Percentiles rank a stretch among this genome's conserved stretches.
phyloP scores from a whole-genome alignment of 306 rosid genomes.

The Quercus ilex region DNA sequence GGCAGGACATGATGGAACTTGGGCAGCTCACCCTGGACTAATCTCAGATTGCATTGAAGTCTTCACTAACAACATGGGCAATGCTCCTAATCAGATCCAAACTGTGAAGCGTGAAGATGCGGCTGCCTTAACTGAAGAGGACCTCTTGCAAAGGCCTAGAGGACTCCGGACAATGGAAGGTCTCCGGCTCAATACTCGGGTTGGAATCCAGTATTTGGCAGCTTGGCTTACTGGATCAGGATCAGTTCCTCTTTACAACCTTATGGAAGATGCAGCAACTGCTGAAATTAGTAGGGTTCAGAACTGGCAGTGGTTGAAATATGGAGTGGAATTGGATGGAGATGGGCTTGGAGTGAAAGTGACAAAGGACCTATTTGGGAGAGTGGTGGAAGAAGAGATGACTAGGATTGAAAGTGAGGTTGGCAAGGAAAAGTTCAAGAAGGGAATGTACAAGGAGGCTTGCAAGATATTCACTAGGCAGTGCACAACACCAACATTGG shows the following conservation, averaged over 20 bases:
- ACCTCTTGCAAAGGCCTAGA: slow-evolving; percentile 65
- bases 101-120: slow-evolving; percentile 55
- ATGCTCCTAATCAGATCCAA: slow-evolving; percentile 54
- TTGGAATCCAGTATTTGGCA: slow-evolving; percentile 83
- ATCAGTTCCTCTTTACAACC: slow-evolving; percentile 88
- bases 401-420: slow-evolving; percentile 70
- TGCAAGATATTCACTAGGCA: slow-evolving; percentile 62
- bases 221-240: slow-evolving; percentile 90
- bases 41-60: slow-evolving; percentile 67
- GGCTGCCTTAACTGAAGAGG: slow-evolving; percentile 49
- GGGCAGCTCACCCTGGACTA: slow-evolving; percentile 97
- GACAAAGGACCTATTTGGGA: slow-evolving; percentile 57
- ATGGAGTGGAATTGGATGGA: slow-evolving; percentile 72
- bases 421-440: slow-evolving; percentile 63
- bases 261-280: slow-evolving; percentile 98
- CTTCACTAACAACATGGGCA: slow-evolving; percentile 59
- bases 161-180: slow-evolving; percentile 79
- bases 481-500: slow-evolving; percentile 65
- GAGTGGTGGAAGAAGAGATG: slow-evolving; percentile 93
- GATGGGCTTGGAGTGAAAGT: slow-evolving; percentile 74
- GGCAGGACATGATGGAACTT: slow-evolving; percentile 94
- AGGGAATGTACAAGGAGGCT: slow-evolving; percentile 42
- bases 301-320: slow-evolving; percentile 95
- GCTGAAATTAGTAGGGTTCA: slow-evolving; percentile 96
- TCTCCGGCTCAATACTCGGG: slow-evolving; percentile 78